Percentiles rank a stretch among this genome's conserved stretches.
These are phyloP conservation scores for Polychaeton citri DNA, from an alignment of 2,329 filamentous ascomycete species.

Conservation along the genomic window DNA sequence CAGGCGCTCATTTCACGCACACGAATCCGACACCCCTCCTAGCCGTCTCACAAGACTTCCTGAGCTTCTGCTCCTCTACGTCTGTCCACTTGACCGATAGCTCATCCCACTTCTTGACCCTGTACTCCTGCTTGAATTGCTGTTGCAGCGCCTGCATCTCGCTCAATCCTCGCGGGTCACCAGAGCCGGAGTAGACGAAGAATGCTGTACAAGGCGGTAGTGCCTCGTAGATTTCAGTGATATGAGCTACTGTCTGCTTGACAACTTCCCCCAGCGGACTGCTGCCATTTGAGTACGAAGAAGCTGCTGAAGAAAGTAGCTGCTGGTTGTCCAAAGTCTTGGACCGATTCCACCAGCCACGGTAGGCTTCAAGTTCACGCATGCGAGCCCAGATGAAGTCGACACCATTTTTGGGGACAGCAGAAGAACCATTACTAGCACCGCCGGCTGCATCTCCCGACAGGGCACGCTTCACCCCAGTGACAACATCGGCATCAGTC, in stretches of 20 bases:
- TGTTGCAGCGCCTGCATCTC: constrained; percentile 44
- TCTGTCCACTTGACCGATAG: constrained; percentile 52
- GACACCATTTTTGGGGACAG: constrained; percentile 38
- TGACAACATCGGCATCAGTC: constrained; percentile 44
- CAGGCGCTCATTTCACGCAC: constrained; percentile 38
- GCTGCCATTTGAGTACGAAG: constrained; percentile 2
- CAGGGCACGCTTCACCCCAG: constrained; percentile 39
- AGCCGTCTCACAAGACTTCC: constrained; percentile 41
- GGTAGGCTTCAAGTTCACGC: constrained; percentile 45
- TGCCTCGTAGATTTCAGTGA: constrained; percentile 40
- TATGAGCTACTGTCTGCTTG: constrained; percentile 35
- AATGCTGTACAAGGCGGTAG: constrained; percentile 47
- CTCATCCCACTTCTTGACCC: constrained; percentile 49
- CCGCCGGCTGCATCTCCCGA: constrained; percentile 27
- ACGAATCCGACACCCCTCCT: constrained; percentile 47
- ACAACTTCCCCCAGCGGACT: constrained; percentile 31
- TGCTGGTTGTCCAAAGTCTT: constrained; percentile 27
- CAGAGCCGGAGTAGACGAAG: constrained; percentile 51
- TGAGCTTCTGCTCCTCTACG: constrained; percentile 46
- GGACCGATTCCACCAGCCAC: constrained; percentile 46
- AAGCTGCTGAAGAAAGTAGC: constrained; percentile 8
- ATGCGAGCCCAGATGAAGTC: constrained; percentile 52
- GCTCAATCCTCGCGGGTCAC: constrained; percentile 44
- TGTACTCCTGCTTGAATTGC: constrained; percentile 43
- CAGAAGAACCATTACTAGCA: constrained; percentile 16